Conservation (phyloP, 257 asterid species). For the Thymus quinquecostatus region DNA sequence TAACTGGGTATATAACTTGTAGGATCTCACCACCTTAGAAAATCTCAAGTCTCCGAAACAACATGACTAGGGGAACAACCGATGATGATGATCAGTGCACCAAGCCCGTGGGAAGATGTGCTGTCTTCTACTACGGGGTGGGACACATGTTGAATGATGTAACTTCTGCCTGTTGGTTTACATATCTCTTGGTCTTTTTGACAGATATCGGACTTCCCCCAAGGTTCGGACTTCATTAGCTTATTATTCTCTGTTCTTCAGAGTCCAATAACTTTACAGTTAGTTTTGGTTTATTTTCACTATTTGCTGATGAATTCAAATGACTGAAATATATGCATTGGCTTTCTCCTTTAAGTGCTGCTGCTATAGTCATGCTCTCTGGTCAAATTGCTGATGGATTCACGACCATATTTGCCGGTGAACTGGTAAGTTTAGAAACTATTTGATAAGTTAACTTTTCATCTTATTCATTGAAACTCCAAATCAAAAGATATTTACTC, state of each 20-base stretch:
- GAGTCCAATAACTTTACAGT: not conserved
- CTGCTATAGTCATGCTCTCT: conserved; percentile 89
- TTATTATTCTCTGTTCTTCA: not conserved
- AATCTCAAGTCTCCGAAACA: conserved; percentile 20
- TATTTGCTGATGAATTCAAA: conserved; percentile 8
- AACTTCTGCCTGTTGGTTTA: conserved; percentile 96
- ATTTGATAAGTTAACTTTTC: not conserved
- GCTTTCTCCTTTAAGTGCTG: conserved; percentile 54
- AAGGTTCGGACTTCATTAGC: conserved; percentile 53
- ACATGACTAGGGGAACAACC: conserved; percentile 42
- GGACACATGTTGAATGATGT: conserved; percentile 96
- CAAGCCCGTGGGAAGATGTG: conserved; percentile 58
- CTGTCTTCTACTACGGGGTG: conserved; percentile 73
- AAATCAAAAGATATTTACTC: not conserved
- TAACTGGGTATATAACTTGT: conserved; percentile 32
- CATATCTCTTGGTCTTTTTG: conserved; percentile 87
- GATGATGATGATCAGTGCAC: conserved; percentile 60
- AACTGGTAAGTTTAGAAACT: conserved; percentile 58
- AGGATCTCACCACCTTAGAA: conserved; percentile 31
- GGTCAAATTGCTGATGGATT: conserved; percentile 96
- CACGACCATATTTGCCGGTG: conserved; percentile 82
- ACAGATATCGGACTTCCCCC: conserved; percentile 85
- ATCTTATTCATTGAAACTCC: not conserved
- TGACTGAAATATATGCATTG: conserved; percentile 29
- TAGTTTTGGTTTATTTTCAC: conserved; percentile 6